Percentiles rank a stretch among this genome's conserved stretches.
phyloP scores from a whole-genome alignment of 192 early-diverging fungal species.

The Haplosporangium gracile region DNA sequence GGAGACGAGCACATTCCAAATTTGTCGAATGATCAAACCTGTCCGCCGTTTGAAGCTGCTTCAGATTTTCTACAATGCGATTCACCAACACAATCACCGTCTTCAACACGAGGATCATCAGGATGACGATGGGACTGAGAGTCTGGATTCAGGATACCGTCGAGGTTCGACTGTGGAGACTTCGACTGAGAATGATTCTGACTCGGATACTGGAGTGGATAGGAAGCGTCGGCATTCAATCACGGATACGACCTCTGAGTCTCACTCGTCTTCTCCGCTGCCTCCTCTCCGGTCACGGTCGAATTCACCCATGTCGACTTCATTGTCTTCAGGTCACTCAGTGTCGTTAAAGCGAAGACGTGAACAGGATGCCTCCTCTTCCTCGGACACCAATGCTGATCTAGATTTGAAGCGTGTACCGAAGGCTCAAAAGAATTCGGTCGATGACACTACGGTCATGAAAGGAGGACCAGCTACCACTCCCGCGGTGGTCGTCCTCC shows the following conservation, averaged over 20 bases:
- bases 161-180: neutral
- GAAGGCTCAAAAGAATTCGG: neutral
- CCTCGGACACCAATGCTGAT: neutral
- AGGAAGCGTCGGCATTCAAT: neutral
- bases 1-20: slow-evolving; percentile 38
- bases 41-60: slow-evolving; percentile 42
- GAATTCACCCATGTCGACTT: slow-evolving; percentile 6
- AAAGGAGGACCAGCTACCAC: neutral
- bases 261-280: neutral
- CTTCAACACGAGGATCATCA: neutral
- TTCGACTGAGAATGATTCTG: neutral
- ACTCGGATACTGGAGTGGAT: slow-evolving; percentile 1
- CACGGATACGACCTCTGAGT: neutral
- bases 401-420: neutral
- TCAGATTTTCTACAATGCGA: slow-evolving; percentile 41
- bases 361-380: neutral
- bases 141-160: neutral
- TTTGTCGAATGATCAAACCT: slow-evolving; percentile 50
- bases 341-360: slow-evolving; percentile 15
- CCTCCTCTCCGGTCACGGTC: neutral
- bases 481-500: neutral
- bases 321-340: neutral
- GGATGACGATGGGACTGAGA: neutral
- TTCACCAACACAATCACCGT: slow-evolving; percentile 15
- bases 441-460: neutral